Conservation (phyloP, 257 asterid species). For the Parsonsia alboflavescens region DNA sequence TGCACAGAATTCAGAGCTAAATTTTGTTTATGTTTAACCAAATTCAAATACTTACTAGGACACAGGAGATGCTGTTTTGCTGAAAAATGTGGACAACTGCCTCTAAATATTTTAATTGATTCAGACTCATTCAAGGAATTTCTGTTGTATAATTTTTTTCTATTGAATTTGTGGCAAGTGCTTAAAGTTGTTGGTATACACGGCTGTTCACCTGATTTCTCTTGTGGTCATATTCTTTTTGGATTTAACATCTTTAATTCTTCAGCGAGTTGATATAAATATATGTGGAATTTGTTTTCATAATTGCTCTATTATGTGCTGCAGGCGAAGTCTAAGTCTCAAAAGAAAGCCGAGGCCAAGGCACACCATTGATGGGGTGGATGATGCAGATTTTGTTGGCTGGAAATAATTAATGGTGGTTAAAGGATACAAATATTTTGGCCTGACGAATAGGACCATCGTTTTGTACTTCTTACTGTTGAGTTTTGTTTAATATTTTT, state of each 20-base stretch:
- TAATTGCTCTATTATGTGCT: slow-evolving; percentile 1
- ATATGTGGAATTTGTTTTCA: not conserved
- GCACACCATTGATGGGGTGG: slow-evolving; percentile 48
- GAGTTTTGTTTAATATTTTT: slow-evolving; percentile 18
- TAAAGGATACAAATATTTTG: slow-evolving; percentile 17
- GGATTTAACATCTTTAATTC: not conserved
- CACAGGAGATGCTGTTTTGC: not conserved
- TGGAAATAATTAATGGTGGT: slow-evolving; percentile 36
- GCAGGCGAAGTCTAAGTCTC: slow-evolving; percentile 58
- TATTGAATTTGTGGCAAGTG: not conserved
- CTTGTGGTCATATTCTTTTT: not conserved
- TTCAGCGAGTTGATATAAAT: not conserved
- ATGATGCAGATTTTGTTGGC: slow-evolving; percentile 14
- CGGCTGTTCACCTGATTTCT: not conserved
- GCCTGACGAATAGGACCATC: slow-evolving; percentile 36
- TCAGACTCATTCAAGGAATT: not conserved
- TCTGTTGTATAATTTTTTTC: slow-evolving; percentile 1
- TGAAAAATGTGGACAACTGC: not conserved
- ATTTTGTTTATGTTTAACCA: not conserved
- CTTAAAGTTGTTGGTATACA: not conserved
- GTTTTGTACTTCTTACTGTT: slow-evolving; percentile 21
- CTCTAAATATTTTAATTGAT: not conserved
- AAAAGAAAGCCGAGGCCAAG: slow-evolving; percentile 61
- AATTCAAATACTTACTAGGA: not conserved
- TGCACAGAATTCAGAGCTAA: not conserved